Percentiles rank a stretch among this genome's conserved stretches.
phyloP scores from a whole-genome alignment of 345 rosid species.

The Heritiera littoralis region DNA sequence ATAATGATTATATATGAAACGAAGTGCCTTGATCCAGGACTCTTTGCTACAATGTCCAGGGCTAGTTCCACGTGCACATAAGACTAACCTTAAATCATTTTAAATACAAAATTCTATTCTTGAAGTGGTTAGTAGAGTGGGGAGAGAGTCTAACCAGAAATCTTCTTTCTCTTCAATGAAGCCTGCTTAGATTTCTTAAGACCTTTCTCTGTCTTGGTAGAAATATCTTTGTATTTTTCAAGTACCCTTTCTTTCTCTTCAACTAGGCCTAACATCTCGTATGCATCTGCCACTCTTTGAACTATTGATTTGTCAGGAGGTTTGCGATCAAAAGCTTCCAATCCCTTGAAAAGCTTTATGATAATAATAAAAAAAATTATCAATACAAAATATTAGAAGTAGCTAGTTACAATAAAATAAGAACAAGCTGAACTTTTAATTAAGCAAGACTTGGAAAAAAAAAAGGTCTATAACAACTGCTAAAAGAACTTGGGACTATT shows the following conservation, averaged over 20 bases:
- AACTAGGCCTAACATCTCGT: conserved; percentile 60
- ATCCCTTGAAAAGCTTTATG: conserved; percentile 71
- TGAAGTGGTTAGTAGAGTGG: background rate
- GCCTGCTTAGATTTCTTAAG: conserved; percentile 34
- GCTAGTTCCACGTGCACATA: background rate
- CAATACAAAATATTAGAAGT: conserved; percentile 4
- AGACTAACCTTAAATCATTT: background rate
- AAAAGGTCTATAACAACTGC: background rate
- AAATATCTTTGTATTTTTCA: conserved; percentile 60
- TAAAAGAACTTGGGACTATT: background rate
- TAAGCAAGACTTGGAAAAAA: background rate
- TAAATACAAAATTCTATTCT: background rate
- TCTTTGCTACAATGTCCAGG: background rate
- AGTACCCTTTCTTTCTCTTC: conserved; percentile 68
- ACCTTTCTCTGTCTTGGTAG: conserved; percentile 29
- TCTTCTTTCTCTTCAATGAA: conserved; percentile 44
- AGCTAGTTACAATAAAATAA: background rate
- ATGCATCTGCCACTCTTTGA: conserved; percentile 79
- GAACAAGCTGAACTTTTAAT: background rate
- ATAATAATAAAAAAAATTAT: conserved; percentile 16
- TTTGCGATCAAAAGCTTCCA: conserved; percentile 81
- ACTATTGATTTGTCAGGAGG: conserved; percentile 75
- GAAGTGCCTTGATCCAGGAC: too few relatives aligned
- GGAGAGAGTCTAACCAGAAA: conserved; percentile 37
- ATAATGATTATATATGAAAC: too few relatives aligned